Base-by-base conservation (phyloP, 768 basidiomycete species). In the Boletus vinaceobasis region DNA sequence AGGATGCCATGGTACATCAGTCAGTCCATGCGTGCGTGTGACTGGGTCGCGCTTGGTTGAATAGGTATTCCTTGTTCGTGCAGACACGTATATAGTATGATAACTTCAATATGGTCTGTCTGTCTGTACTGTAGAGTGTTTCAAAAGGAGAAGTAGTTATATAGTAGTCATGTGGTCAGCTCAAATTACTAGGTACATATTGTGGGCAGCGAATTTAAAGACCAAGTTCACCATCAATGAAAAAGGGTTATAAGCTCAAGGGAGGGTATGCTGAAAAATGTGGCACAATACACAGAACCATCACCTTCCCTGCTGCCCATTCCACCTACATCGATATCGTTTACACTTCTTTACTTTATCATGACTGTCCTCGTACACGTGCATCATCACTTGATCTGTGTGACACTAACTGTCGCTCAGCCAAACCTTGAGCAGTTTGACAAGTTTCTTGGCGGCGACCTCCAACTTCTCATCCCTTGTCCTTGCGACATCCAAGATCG, bases 391-490 rank as follows among this genome's bases (percentile, higher is more conserved):
- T 29, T 29, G 31, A 6, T 5, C 21, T 23, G 13, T 13, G 19
- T 19, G 52, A n/a, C 17, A 39, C 26, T 51, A 70, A 13, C 26
- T 40, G 14, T 62, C 60, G 42, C 38, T 61, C 64, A 83, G 57
- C 77, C 78, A 79, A 8, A 58, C 66, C 58, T 65, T 73, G 37
- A 88, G 67, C 60, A 79, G 77, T 48, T 58, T 69, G 1, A 82
- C 79, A 29, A 89, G 68, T 60, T 70, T 73, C 63, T 74, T 78
- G 31, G 86, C 86, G 1, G 79, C 67, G 4, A 69, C 62, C 67
- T 88, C 86, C 37, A 89, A 65, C 58, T 70, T 74, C 66, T 87
- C 85, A 36, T 83, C 78, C 53, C 75, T 74, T 11, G 70, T 69
- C 48, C 85, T 61, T 9, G 73, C 62, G 5, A 81, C 77, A 55